Evolutionary conservation across 768 basidiomycete species (phyloP).

Genomic region (Serendipita indica): DNA sequence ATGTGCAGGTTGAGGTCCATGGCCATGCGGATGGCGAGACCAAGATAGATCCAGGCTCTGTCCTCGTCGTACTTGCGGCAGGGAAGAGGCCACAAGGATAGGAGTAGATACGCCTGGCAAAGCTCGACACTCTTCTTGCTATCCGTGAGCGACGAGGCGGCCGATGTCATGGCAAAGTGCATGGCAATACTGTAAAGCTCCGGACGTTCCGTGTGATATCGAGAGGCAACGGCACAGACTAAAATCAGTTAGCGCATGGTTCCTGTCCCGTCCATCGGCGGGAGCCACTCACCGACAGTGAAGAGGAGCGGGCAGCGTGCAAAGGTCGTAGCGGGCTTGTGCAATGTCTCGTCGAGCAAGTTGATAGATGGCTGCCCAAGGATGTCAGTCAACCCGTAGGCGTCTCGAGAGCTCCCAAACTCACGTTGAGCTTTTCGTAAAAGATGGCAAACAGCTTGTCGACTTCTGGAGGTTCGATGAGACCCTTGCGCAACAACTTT

Average conservation of each 20-base stretch:
- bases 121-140: conserved; percentile 58
- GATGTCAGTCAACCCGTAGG: not conserved
- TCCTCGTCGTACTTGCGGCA: conserved; percentile 56
- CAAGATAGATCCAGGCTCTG: conserved; percentile 56
- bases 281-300: conserved; percentile 18
- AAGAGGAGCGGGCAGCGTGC: conserved; percentile 27
- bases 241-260: conserved; percentile 28
- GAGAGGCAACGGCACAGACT: conserved; percentile 59
- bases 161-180: conserved; percentile 47
- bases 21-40: conserved; percentile 57
- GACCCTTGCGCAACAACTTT: conserved; percentile 33
- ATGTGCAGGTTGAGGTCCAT: conserved; percentile 56
- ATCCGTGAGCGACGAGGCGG: conserved; percentile 43
- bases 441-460: conserved; percentile 34
- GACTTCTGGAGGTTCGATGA: conserved; percentile 38
- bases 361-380: conserved; percentile 20
- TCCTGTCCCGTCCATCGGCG: conserved; percentile 36
- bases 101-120: conserved; percentile 59
- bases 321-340: conserved; percentile 26
- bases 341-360: conserved; percentile 26
- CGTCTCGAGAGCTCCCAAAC: not conserved
- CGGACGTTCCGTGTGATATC: conserved; percentile 43
- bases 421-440: conserved; percentile 18
- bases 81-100: conserved; percentile 35
- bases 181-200: conserved; percentile 42